A percentile compares a stretch with the other conserved stretches of the same genome.
Evolutionary conservation across 2,329 filamentous ascomycete genomes (phyloP).

Genomic region (Xylaria sp.): DNA sequence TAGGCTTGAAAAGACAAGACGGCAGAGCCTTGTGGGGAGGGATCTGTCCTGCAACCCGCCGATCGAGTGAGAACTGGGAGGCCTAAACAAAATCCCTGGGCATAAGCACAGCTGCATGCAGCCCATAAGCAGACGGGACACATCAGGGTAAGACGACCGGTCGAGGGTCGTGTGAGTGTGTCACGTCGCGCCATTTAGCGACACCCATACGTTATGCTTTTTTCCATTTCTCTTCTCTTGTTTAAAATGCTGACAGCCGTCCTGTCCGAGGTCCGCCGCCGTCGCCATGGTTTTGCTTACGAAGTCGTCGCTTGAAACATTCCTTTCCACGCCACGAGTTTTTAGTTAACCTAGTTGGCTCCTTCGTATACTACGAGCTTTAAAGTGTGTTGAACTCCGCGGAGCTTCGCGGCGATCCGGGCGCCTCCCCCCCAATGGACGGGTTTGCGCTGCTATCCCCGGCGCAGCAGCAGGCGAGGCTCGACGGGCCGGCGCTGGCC

Average conservation of each 20-base stretch:
- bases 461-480: conserved; percentile 9
- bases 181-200: background rate
- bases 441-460: conserved; percentile 6
- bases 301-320: too few species aligned
- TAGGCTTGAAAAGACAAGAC: too few species aligned
- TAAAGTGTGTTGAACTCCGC: too few species aligned
- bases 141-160: background rate
- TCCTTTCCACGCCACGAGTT: too few species aligned
- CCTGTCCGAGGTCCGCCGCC: background rate
- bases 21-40: background rate
- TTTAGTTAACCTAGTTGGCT: too few species aligned
- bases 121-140: background rate
- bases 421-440: background rate
- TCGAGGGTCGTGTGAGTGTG: background rate
- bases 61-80: background rate
- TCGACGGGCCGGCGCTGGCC: conserved; percentile 18
- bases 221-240: too few species aligned
- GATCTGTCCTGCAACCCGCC: background rate
- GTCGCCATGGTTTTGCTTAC: background rate
- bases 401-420: background rate
- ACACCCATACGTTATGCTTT: background rate
- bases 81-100: background rate
- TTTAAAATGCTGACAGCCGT: background rate
- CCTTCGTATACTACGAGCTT: too few species aligned
- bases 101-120: background rate